Evolutionary conservation across 257 asterid species (phyloP), one percentile per base, ranked within the genome.

Genomic region (Verbena officinalis): DNA sequence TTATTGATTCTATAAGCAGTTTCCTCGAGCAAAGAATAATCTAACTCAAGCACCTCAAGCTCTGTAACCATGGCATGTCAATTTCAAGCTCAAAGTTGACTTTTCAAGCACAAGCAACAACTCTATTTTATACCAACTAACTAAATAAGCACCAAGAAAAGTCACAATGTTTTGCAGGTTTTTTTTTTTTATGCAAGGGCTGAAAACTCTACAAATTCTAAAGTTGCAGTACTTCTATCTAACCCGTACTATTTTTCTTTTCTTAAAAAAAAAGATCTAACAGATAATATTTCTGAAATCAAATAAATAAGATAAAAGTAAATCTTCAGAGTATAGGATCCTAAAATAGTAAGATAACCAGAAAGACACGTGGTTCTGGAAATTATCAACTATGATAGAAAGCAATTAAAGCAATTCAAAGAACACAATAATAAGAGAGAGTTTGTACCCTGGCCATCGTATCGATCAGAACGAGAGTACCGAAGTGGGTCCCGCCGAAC

Each of bases 401-500:
- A 39, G 15, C 2, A 11, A 44, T 46, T 36, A 23, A 51, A 55
- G 24, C 11, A 57, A 36, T 9, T 9, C 12, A 59, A 22, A 27
- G 7, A 15, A 16, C 45, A 16, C 7, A 63, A 10, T 49, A 42
- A 36, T 20, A 54, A 20, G 33, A 62, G 16, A 72, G 74, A 58
- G 55, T 24, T n/a, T 80, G 43, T 73, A 90, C 97, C 97, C 71
- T 77, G 81, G 70, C 67, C 75, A 46, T 81, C 89, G 55, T 63
- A 70, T 36, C 96, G 89, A 71, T 70, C 87, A 49, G 90, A 68
- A 56, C 90, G 97, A 65, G 87, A 67, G 78, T 83, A 74, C 40
- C 85, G 83, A 69, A 85, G 91, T 23, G 87, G 88, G 72, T 82
- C 84, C 4, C 83, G 93, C 65, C 95, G 98, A 68, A 91, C 96